Percentiles rank a stretch among this genome's conserved stretches.
These are phyloP conservation scores for Pichia sp. DNA, from an alignment of 1,139 yeast species.

Conservation along the genomic window DNA sequence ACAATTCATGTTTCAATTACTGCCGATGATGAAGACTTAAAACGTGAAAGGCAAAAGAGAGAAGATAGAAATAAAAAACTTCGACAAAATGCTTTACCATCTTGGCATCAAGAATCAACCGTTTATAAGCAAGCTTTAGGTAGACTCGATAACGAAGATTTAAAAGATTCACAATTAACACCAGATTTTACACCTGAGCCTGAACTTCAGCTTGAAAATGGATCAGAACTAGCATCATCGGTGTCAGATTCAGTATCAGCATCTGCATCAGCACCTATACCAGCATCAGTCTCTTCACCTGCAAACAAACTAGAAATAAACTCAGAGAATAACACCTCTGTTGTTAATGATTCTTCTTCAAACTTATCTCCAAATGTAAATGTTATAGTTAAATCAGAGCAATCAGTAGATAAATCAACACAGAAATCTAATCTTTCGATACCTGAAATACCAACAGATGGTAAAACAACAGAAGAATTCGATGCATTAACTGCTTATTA, in stretches of 20 bases:
- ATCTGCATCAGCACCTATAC: not conserved
- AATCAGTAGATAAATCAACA: not conserved
- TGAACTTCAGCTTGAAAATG: no score
- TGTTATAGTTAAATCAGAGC: not conserved
- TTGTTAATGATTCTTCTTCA: not conserved
- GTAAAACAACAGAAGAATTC: slow-evolving; percentile 45
- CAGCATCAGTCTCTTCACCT: no score
- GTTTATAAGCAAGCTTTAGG: slow-evolving; percentile 61
- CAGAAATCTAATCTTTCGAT: not conserved
- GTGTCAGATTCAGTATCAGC: no score
- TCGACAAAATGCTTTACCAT: slow-evolving; percentile 90
- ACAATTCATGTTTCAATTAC: slow-evolving; percentile 88
- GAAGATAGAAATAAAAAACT: slow-evolving; percentile 65
- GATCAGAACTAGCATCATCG: no score
- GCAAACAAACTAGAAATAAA: no score
- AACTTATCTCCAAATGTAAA: not conserved
- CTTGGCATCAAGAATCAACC: slow-evolving; percentile 91
- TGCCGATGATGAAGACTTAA: slow-evolving; percentile 74
- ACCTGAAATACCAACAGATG: slow-evolving; percentile 4
- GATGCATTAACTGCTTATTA: slow-evolving; percentile 77
- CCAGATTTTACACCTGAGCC: not conserved
- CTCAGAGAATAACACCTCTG: no score
- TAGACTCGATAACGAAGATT: slow-evolving; percentile 34
- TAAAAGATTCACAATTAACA: no score
- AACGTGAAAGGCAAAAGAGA: slow-evolving; percentile 53